Evolutionary conservation across 139 green algal genomes (phyloP).

Genomic region (Coelastrella sp.): DNA sequence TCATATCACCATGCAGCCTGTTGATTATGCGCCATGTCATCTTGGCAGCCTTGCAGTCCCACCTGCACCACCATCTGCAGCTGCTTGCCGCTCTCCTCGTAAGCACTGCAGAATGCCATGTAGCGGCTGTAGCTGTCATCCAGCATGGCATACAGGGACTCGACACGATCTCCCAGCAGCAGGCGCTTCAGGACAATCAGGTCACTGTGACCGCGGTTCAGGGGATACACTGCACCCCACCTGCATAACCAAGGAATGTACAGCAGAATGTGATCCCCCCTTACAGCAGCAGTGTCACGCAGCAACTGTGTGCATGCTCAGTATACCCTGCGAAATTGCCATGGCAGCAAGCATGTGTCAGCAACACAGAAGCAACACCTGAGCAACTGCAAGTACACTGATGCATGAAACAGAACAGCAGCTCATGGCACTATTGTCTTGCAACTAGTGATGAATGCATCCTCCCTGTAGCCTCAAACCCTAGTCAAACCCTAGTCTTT

Average conservation of each 20-base stretch:
- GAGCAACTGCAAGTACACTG: background rate
- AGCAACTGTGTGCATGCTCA: background rate
- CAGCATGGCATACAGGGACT: constrained; percentile 44
- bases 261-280: background rate
- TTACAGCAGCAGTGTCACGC: background rate
- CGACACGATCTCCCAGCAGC: constrained; percentile 40
- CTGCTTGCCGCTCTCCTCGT: constrained; percentile 41
- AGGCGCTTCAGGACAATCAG: constrained; percentile 44
- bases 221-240: constrained; percentile 36
- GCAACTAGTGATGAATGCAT: too few species aligned
- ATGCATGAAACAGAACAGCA: background rate
- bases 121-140: constrained; percentile 41
- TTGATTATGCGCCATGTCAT: too few species aligned
- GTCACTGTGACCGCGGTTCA: constrained; percentile 43
- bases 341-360: too few species aligned
- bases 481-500: too few species aligned
- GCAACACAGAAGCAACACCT: background rate
- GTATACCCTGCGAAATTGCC: too few species aligned
- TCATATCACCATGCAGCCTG: too few species aligned
- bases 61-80: constrained; percentile 41
- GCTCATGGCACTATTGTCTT: too few species aligned
- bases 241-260: background rate
- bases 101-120: constrained; percentile 38
- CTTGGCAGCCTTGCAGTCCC: background rate
- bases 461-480: too few species aligned